A percentile compares a stretch with the other conserved stretches of the same genome.
These are phyloP conservation scores for Cardamine resedifolia DNA, from an alignment of 345 rosid genomes.

Conservation along the genomic window DNA sequence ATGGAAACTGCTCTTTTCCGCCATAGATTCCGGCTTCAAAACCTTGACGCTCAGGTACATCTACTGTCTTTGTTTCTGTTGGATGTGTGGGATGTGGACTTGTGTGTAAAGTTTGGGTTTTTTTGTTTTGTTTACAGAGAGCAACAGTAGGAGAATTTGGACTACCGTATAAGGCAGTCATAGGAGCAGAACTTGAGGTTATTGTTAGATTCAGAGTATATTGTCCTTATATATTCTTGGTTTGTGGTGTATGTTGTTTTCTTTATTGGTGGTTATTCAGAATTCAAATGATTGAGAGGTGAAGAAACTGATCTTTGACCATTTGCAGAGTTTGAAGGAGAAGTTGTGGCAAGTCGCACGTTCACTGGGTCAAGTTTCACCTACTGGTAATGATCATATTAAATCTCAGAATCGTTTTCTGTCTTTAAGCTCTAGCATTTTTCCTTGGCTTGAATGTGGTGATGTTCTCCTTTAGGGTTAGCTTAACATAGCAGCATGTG, in stretches of 20 bases:
- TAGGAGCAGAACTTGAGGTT: constrained; percentile 74
- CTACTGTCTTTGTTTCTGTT: background rate
- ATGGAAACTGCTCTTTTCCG: constrained; percentile 86
- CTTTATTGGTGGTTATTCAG: background rate
- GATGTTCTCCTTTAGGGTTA: constrained; percentile 6
- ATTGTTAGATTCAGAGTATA: background rate
- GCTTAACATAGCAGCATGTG: background rate
- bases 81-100: background rate
- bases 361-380: constrained; percentile 39
- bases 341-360: constrained; percentile 58
- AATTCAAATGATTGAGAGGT: background rate
- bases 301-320: background rate
- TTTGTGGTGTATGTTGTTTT: background rate
- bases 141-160: constrained; percentile 62
- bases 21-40: constrained; percentile 46
- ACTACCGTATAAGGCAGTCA: constrained; percentile 67
- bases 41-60: constrained; percentile 61
- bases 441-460: background rate
- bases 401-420: background rate
- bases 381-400: constrained; percentile 48
- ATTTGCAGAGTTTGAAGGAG: constrained; percentile 54
- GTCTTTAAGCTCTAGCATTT: background rate
- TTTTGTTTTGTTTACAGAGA: constrained; percentile 47
- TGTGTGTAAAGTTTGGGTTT: background rate
- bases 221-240: background rate